Base-by-base conservation (phyloP, 345 rosid genomes). In the Citrus trifoliata region DNA sequence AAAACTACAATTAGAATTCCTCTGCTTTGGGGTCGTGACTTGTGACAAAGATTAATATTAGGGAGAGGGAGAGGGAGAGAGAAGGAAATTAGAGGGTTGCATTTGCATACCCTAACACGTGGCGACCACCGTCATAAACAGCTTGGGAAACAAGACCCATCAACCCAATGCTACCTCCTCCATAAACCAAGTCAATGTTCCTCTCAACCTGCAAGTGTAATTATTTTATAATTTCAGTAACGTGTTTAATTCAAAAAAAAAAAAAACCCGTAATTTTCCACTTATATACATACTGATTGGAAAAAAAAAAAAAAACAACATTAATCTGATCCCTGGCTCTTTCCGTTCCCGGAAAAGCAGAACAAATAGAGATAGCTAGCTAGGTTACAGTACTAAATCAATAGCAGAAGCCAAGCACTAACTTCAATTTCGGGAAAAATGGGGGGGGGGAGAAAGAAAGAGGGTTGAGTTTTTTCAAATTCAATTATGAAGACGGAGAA, bases 151-250 rank as follows among this genome's bases (percentile, higher is more conserved):
- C 82, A 60, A 88, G 81, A 28, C 97, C 97, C 94, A 92, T 92
- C 78, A 92, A 78, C 1, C 94, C 94, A 75, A 92, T 85, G 88
- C 97, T 92, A 19, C 94, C 94, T 78, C 97, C 97, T 51, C 97
- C 97, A 78, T 92, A 92, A 55, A 92, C 94, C 80, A 92, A 84
- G 88, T 90, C 94, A 77, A 92, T 90, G 77, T 85, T 89, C 81
- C 91, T 89, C 68, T 88, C 88, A 16, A 92, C 97, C 97, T 92
- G 80, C 63, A 81, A 42, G 16, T 53, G 22, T 1, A 53, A 46
- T 46, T 46, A 1, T 46, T 46, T 46, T 46, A 13, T 12, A 12
- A 12, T 46, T 46, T 46, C 51, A 12, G 5, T 46, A 46, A 13
- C 51, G 18, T 46, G 51, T 46, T 46, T 46, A 13, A 13, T 3